phyloP scores from a whole-genome alignment of 805 yeast species.

The Monosporozyma servazzii region DNA sequence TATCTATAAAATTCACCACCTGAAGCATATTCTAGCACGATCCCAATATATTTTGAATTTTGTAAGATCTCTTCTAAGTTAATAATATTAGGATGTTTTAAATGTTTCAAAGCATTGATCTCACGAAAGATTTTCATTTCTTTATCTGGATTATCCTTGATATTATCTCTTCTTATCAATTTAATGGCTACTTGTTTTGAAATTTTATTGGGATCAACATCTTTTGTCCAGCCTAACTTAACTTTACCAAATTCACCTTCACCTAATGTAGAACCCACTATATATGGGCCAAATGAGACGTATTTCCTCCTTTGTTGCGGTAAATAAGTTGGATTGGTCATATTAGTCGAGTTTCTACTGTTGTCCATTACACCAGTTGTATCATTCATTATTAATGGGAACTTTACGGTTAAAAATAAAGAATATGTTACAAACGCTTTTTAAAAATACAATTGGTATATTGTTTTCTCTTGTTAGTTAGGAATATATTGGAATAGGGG shows the following conservation, averaged over 20 bases:
- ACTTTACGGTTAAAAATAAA: too few relatives aligned
- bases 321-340: not conserved
- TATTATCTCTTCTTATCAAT: slow-evolving; percentile 76
- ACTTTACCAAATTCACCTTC: slow-evolving; percentile 99
- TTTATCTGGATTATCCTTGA: slow-evolving; percentile 77
- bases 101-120: slow-evolving; percentile 76
- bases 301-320: slow-evolving; percentile 33
- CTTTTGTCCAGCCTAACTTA: slow-evolving; percentile 86
- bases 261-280: slow-evolving; percentile 87
- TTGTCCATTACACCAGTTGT: not conserved
- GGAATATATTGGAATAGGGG: too few relatives aligned
- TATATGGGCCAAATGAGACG: slow-evolving; percentile 81
- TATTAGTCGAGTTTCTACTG: not conserved
- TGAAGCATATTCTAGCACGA: slow-evolving; percentile 90
- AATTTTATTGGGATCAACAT: slow-evolving; percentile 12
- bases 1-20: slow-evolving; percentile 96
- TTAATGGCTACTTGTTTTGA: slow-evolving; percentile 89
- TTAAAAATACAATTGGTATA: too few relatives aligned
- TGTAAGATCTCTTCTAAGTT: slow-evolving; percentile 86
- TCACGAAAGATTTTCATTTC: slow-evolving; percentile 89
- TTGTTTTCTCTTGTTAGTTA: too few relatives aligned
- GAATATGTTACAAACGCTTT: too few relatives aligned
- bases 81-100: slow-evolving; percentile 91
- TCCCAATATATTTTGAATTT: slow-evolving; percentile 90
- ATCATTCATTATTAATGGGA: not conserved